phyloP scores from a whole-genome alignment of 495 filamentous ascomycete genomes.

The Aspergillus nanangensis region DNA sequence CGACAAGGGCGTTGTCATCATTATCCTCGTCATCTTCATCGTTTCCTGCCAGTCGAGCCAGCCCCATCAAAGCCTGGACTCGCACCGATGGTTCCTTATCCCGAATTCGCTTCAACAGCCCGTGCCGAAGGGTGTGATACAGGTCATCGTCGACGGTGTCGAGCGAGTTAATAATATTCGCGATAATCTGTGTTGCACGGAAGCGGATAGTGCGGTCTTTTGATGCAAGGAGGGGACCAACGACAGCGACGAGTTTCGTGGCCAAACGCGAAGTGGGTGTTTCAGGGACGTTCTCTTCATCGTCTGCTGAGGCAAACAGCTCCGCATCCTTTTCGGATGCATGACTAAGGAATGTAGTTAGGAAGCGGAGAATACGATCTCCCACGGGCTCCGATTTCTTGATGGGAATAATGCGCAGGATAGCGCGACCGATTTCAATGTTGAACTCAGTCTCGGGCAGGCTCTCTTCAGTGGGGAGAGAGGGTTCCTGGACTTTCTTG shows the following conservation, averaged over 20 bases:
- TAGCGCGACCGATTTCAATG: constrained; percentile 73
- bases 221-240: constrained; percentile 66
- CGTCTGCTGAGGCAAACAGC: constrained; percentile 36
- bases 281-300: constrained; percentile 56
- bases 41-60: constrained; percentile 80
- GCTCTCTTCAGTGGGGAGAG: constrained; percentile 46
- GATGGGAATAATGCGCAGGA: constrained; percentile 74
- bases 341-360: constrained; percentile 77
- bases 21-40: constrained; percentile 70
- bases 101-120: constrained; percentile 75
- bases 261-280: constrained; percentile 80
- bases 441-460: constrained; percentile 85
- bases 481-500: constrained; percentile 30
- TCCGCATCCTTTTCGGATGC: constrained; percentile 71
- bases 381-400: constrained; percentile 91
- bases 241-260: constrained; percentile 59
- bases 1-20: constrained; percentile 58
- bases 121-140: constrained; percentile 72
- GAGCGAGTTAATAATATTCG: constrained; percentile 84
- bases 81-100: constrained; percentile 92
- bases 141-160: constrained; percentile 86
- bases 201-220: constrained; percentile 94
- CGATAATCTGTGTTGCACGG: constrained; percentile 81
- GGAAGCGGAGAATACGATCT: constrained; percentile 78
- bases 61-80: constrained; percentile 87